A percentile compares a stretch with the other conserved stretches of the same genome.
Conservation (phyloP, 2,329 filamentous ascomycete genomes). For the Myriosclerotinia duriaeana region DNA sequence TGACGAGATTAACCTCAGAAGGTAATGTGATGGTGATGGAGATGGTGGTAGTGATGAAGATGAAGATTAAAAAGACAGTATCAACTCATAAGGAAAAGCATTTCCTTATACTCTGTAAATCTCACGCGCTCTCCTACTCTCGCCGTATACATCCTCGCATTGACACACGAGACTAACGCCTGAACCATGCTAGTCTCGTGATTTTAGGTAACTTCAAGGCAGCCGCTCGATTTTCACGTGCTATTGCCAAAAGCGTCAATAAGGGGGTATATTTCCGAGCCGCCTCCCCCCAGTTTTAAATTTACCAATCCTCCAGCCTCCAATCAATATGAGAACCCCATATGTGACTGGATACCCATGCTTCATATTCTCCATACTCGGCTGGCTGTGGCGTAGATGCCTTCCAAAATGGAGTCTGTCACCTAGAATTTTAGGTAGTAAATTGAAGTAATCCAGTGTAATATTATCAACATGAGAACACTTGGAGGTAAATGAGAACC, state of each 20-base stretch:
- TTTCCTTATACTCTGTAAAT: background rate
- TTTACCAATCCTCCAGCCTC: background rate
- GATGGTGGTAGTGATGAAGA: background rate
- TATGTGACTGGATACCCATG: no score
- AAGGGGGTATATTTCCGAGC: background rate
- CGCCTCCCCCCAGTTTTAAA: background rate
- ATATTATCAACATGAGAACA: background rate
- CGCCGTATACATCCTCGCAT: background rate
- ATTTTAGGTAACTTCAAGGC: constrained; percentile 17
- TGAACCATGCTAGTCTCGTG: background rate
- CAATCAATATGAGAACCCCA: no score
- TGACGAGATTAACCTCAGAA: no score
- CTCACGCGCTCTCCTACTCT: background rate
- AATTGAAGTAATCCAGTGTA: background rate
- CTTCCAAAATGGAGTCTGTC: background rate
- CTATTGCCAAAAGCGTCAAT: background rate
- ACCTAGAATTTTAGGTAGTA: constrained; percentile 4
- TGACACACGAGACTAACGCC: constrained; percentile 1
- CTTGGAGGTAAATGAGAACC: background rate
- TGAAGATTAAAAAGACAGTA: background rate
- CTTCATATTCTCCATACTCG: background rate
- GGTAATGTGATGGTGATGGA: no score
- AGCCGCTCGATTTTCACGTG: background rate
- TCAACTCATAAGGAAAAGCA: background rate
- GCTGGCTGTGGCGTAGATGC: background rate